phyloP scores from a whole-genome alignment of 768 basidiomycete species.

The Boletus rex-veris region DNA sequence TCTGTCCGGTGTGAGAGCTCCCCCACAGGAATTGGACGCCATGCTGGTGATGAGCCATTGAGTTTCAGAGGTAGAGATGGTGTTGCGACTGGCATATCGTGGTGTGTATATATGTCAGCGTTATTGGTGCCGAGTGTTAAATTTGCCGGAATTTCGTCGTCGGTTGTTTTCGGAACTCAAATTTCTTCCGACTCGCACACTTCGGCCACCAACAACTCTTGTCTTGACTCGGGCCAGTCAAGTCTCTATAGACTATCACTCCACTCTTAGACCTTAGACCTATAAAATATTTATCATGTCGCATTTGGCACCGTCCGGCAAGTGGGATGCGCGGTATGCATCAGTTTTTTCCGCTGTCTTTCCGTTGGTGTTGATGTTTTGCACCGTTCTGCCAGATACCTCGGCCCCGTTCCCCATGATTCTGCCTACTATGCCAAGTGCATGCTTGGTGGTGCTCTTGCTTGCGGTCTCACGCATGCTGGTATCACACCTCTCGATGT shows the following conservation, averaged over 20 bases:
- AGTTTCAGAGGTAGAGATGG: conserved; percentile 1
- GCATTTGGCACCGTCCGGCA: conserved; percentile 45
- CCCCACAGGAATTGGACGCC: conserved; percentile 23
- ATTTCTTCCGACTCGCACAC: too few species aligned
- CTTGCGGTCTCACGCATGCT: conserved; percentile 86
- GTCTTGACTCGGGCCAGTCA: too few species aligned
- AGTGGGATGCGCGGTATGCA: conserved; percentile 74
- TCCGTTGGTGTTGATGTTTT: background rate
- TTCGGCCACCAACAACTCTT: too few species aligned
- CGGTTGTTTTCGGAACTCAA: too few species aligned
- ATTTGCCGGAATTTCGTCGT: too few species aligned
- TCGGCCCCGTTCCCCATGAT: conserved; percentile 76
- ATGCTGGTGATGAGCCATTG: conserved; percentile 11
- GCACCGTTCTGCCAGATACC: conserved; percentile 38
- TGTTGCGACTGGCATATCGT: conserved; percentile 4
- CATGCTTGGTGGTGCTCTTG: conserved; percentile 83
- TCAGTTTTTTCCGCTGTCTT: background rate
- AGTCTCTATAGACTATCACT: too few species aligned
- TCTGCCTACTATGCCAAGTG: conserved; percentile 76
- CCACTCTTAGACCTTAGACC: too few species aligned
- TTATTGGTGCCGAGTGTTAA: too few species aligned
- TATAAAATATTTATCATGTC: conserved; percentile 38
- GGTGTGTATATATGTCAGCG: background rate
- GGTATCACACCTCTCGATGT: conserved; percentile 86
- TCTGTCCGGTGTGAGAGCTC: conserved; percentile 22